Evolutionary conservation across 768 basidiomycete species (phyloP).

Genomic region (Pholiota microspora): DNA sequence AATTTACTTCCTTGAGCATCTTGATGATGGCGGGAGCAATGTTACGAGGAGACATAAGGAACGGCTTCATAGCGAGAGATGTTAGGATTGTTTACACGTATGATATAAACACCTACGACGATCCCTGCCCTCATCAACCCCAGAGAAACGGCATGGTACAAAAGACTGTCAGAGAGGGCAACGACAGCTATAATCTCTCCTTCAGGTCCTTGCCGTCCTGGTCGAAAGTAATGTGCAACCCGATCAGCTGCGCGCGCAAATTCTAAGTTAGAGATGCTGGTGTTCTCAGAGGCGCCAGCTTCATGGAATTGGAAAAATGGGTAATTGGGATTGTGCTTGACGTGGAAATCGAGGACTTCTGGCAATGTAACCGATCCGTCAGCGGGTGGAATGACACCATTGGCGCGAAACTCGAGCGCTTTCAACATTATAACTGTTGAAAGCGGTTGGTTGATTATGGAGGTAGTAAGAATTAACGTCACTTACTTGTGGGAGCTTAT

Average conservation of each 20-base stretch:
- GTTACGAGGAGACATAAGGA: constrained; percentile 39
- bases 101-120: constrained; percentile 25
- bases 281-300: constrained; percentile 15
- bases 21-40: constrained; percentile 31
- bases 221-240: constrained; percentile 37
- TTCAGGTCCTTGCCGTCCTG: constrained; percentile 27
- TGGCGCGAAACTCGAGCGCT: background rate
- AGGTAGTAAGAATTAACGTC: background rate
- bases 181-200: constrained; percentile 35
- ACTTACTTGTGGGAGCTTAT: background rate
- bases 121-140: constrained; percentile 36
- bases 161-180: constrained; percentile 29
- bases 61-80: constrained; percentile 32
- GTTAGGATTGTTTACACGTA: background rate
- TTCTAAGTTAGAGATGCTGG: constrained; percentile 36
- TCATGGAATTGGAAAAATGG: constrained; percentile 31
- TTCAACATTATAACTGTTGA: background rate
- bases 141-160: constrained; percentile 39
- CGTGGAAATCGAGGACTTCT: constrained; percentile 33
- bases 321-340: constrained; percentile 28
- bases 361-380: constrained; percentile 32
- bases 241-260: constrained; percentile 45
- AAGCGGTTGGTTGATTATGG: background rate
- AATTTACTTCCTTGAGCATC: constrained; percentile 35
- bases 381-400: constrained; percentile 21